phyloP scores from a whole-genome alignment of 495 filamentous ascomycete species.

The Aspergillus affinis region DNA sequence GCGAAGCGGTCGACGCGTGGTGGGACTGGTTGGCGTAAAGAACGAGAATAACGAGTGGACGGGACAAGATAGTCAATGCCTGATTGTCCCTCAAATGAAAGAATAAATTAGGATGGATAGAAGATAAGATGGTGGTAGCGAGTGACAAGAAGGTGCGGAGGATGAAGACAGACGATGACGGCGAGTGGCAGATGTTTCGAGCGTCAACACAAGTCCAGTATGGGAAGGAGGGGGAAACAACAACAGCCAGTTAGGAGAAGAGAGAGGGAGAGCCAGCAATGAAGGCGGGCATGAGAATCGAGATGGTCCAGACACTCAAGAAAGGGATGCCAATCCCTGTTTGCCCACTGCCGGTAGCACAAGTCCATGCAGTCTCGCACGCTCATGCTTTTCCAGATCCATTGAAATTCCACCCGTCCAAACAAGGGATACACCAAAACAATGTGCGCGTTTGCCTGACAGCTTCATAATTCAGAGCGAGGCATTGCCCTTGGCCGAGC shows the following conservation, averaged over 20 bases:
- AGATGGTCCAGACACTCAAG: slow-evolving; percentile 1
- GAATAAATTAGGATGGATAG: neutral
- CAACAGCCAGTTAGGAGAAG: neutral
- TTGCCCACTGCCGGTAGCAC: neutral
- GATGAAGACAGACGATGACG: neutral
- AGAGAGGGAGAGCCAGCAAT: slow-evolving; percentile 10
- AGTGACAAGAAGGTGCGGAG: neutral
- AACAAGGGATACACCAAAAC: neutral
- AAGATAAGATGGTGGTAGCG: neutral
- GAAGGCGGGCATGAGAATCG: slow-evolving; percentile 5
- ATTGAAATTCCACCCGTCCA: neutral
- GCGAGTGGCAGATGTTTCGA: neutral
- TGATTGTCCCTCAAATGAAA: neutral
- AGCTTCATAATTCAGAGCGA: neutral
- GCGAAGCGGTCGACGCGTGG: neutral
- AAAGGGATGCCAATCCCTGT: slow-evolving; percentile 7
- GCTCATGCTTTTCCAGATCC: neutral
- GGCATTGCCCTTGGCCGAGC: neutral
- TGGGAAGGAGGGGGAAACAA: neutral
- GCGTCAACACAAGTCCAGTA: neutral
- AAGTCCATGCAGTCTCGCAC: neutral
- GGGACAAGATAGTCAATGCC: slow-evolving; percentile 2
- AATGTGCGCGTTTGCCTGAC: neutral
- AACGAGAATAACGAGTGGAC: slow-evolving; percentile 6
- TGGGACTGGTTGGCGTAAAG: neutral